Conservation (phyloP, 2,329 filamentous ascomycete species). For the Botrytis sinoallii region DNA sequence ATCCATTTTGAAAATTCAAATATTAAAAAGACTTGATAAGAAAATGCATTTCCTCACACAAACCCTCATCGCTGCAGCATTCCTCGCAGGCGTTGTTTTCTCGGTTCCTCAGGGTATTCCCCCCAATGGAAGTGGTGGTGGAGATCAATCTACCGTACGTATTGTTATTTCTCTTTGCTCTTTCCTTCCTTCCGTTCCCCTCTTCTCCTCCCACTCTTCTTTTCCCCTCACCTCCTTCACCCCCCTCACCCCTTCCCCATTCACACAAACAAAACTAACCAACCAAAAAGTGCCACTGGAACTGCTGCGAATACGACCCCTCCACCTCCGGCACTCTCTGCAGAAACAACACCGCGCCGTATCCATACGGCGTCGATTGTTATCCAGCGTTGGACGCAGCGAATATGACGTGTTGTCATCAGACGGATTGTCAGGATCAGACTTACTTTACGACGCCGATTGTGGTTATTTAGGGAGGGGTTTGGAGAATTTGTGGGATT, state of each 20-base stretch:
- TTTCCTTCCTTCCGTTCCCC: no score
- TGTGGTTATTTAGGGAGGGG: background rate
- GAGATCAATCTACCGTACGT: background rate
- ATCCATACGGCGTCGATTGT: background rate
- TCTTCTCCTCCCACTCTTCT: background rate
- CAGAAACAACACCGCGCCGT: background rate
- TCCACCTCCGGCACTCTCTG: background rate
- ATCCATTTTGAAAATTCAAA: background rate
- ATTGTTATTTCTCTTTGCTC: background rate
- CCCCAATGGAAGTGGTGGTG: background rate
- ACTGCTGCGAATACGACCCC: background rate
- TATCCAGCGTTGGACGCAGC: background rate
- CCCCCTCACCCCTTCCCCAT: background rate
- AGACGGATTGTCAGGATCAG: background rate
- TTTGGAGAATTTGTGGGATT: background rate
- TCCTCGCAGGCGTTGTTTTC: background rate
- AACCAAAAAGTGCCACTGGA: background rate
- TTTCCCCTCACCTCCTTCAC: no score
- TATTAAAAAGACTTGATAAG: no score
- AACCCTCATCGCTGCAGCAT: background rate
- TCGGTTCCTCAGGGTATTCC: background rate
- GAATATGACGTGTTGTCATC: background rate
- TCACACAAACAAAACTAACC: no score
- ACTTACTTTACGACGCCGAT: background rate
- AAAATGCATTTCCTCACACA: background rate